Percentiles rank a stretch among this genome's conserved stretches.
Conservation (phyloP, 345 rosid genomes). For the Moringa oleifera region DNA sequence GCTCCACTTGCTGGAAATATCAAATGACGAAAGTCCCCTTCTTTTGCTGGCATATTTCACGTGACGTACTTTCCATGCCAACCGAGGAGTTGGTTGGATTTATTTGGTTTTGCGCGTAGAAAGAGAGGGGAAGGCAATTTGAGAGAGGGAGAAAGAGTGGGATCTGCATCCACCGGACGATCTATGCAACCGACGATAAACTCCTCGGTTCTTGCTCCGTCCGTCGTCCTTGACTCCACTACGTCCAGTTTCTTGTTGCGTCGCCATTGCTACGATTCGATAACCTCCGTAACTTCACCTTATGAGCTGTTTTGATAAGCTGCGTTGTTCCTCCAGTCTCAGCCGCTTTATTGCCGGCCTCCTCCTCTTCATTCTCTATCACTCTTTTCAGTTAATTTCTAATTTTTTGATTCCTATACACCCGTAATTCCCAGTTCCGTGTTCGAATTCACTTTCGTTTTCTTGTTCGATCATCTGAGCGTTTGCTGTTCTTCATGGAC, state of each 20-base stretch:
- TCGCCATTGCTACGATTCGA: not conserved
- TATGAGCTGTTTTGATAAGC: slow-evolving; percentile 50
- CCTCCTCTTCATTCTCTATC: slow-evolving; percentile 41
- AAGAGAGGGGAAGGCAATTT: too few species aligned
- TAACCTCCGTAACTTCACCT: slow-evolving; percentile 2
- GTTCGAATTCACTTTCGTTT: not conserved
- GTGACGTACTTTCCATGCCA: too few species aligned
- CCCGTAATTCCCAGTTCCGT: slow-evolving; percentile 20
- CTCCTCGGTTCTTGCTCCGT: not conserved
- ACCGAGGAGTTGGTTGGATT: too few species aligned
- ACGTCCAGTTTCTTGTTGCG: not conserved
- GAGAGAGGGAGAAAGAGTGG: too few species aligned
- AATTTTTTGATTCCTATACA: slow-evolving; percentile 59
- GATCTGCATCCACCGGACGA: not conserved
- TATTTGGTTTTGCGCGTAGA: too few species aligned
- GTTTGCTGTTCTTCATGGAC: slow-evolving; percentile 33
- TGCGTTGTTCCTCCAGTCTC: slow-evolving; percentile 42
- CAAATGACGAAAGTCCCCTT: too few species aligned
- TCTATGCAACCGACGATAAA: not conserved
- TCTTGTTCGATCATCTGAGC: not conserved
- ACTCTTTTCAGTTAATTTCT: slow-evolving; percentile 46
- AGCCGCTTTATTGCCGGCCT: slow-evolving; percentile 62
- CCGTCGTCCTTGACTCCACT: too few species aligned
- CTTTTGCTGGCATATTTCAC: too few species aligned
- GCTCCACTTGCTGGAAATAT: too few species aligned